Evolutionary conservation across 192 early-diverging fungal genomes (phyloP), one percentile per base, ranked within the genome.

Genomic region (Ambispora gerdemannii): DNA sequence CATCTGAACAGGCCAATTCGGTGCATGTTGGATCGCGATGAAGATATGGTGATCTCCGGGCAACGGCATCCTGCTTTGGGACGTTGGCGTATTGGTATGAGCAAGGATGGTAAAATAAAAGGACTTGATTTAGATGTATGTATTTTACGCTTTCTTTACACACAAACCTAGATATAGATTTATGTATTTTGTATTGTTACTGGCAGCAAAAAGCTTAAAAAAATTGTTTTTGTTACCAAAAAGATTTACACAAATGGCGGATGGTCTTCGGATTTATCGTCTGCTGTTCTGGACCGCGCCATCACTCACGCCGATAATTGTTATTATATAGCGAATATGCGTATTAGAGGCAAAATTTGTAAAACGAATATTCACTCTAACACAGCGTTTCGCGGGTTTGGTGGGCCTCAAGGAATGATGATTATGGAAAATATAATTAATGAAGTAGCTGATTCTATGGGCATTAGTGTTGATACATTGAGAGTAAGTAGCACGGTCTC

Each of bases 311-410:
- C 78, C 6, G 93, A 95, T 75, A 92, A 92, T 74, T 84, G 86
- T 73, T 95, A 94, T 84, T 79, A 78, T 47, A 88, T 92, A 62
- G 89, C 91, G 27, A 82, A 90, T 74, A 72, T 87, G 6, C 80
- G 84, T 50, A 77, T 90, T 36, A 71, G 74, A 27, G 93, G 93
- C 50, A 77, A 80, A 49, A 75, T 92, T 28, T 93, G 91, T 74
- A 87, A 86, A 63, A 94, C 93, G 53, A 93, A 94, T 80, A 83
- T 87, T 34, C 86, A 90, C 72, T 89, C 90, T 67, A 94, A 93
- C 80, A 94, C 92, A 50, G 92, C 93, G 2, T 89, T 93, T 83
- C 83, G 93, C 70, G 86, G 92, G 30, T 95, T 94, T 71, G 93
- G 93, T 56, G 91, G 72, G 47, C 91, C 92, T 56, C 91, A 95